A percentile compares a stretch with the other conserved stretches of the same genome.
These are phyloP conservation scores for Pythium aristosporum DNA, from an alignment of 352 stramenopile species.

Conservation along the genomic window DNA sequence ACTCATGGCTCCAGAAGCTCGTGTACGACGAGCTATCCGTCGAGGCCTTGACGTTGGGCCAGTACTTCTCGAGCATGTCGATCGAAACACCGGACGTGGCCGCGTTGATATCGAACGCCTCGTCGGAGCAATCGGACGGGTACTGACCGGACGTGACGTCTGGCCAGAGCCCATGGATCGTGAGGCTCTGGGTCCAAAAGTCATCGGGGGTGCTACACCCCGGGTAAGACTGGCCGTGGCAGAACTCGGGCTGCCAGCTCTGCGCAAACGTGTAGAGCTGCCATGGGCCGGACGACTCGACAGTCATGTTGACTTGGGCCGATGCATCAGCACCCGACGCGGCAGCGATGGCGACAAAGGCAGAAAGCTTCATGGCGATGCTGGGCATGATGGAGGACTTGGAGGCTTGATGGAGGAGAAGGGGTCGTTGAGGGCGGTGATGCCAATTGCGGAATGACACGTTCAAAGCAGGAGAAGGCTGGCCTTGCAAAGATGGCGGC, in stretches of 20 bases:
- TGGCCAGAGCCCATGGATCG: slow-evolving; percentile 86
- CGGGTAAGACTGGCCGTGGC: slow-evolving; percentile 50
- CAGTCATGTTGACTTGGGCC: slow-evolving; percentile 6
- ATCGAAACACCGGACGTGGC: slow-evolving; percentile 62
- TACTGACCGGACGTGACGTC: slow-evolving; percentile 58
- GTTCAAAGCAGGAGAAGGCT: too few species aligned
- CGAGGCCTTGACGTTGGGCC: slow-evolving; percentile 81
- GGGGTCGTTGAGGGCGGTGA: not conserved
- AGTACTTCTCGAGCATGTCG: slow-evolving; percentile 67
- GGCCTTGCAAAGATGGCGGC: too few species aligned
- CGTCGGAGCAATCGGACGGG: slow-evolving; percentile 62
- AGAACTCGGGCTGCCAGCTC: slow-evolving; percentile 87
- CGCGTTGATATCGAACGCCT: slow-evolving; percentile 55
- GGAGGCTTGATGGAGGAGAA: not conserved
- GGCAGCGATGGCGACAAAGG: not conserved
- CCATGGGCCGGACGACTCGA: slow-evolving; percentile 38
- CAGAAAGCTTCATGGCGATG: not conserved
- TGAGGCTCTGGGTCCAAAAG: slow-evolving; percentile 85
- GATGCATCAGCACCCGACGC: not conserved
- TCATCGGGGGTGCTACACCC: slow-evolving; percentile 56
- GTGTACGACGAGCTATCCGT: slow-evolving; percentile 47
- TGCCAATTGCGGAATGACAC: not conserved
- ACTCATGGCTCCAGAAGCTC: slow-evolving; percentile 92
- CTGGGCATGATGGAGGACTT: not conserved
- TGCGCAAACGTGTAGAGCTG: slow-evolving; percentile 83